Conservation (phyloP, 148 eudicot species). For the Amaranthus palmeri region DNA sequence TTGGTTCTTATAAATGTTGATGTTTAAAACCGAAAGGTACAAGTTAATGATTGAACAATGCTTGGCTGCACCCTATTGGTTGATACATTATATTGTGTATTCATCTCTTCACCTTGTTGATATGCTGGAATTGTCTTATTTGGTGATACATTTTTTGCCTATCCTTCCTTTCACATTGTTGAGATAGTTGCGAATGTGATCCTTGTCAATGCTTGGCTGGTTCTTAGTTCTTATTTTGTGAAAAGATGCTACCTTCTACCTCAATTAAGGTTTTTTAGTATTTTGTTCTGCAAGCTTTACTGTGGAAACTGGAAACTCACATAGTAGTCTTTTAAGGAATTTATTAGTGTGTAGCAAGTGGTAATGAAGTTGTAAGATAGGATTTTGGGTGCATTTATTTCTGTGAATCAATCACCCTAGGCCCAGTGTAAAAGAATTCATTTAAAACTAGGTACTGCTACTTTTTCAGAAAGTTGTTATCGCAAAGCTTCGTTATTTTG, state of each 20-base stretch:
- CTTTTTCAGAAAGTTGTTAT: background rate
- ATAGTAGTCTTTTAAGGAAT: background rate
- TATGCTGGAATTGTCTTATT: background rate
- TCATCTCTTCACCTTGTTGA: background rate
- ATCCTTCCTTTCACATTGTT: background rate
- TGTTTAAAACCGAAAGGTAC: no score
- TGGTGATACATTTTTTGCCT: background rate
- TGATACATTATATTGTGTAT: background rate
- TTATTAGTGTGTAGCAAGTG: background rate
- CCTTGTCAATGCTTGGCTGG: background rate
- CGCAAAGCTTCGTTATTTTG: background rate
- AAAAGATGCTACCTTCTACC: background rate
- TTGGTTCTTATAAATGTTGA: no score
- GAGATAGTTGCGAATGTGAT: background rate
- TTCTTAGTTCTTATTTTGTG: background rate
- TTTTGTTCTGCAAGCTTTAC: background rate
- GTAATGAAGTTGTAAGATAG: background rate
- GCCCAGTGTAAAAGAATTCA: background rate
- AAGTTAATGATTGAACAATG: no score
- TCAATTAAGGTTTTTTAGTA: no score
- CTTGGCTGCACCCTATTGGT: background rate
- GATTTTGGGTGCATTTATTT: background rate
- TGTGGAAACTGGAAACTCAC: conserved; percentile 3
- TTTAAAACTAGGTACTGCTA: background rate
- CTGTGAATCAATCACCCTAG: background rate